These are phyloP conservation scores for Aureobasidium leucospermi DNA, from an alignment of 2,329 filamentous ascomycete genomes.

Conservation along the genomic window DNA sequence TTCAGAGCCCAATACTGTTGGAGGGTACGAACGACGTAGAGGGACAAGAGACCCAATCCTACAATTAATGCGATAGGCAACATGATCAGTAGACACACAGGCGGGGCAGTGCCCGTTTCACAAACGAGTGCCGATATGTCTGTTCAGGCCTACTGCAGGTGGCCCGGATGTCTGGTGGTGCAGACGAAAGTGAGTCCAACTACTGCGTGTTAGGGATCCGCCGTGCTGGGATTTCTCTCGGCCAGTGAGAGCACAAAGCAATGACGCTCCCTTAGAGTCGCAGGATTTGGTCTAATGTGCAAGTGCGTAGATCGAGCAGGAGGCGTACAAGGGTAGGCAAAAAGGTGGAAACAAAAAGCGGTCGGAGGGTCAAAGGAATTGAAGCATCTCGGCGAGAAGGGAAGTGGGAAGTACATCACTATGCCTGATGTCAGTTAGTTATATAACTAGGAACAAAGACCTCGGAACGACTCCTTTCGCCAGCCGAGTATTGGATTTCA, in stretches of 20 bases:
- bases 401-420: background rate
- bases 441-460: background rate
- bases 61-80: conserved; percentile 6
- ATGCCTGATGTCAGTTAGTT: background rate
- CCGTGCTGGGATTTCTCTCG: background rate
- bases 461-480: background rate
- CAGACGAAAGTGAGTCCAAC: background rate
- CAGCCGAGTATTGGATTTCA: background rate
- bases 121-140: background rate
- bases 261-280: background rate
- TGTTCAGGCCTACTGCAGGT: background rate
- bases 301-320: background rate
- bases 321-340: background rate
- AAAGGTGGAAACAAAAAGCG: background rate
- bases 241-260: conserved; percentile 4
- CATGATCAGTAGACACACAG: background rate
- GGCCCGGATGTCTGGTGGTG: conserved; percentile 7
- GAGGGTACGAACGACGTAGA: conserved; percentile 21
- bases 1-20: conserved; percentile 27
- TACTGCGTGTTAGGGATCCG: background rate
- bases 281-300: background rate
- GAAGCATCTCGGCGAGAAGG: conserved; percentile 1
- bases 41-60: background rate
- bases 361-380: conserved; percentile 3
- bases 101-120: background rate